Conservation (phyloP, 2,329 filamentous ascomycete genomes). For the Chaetomium olivaceum region DNA sequence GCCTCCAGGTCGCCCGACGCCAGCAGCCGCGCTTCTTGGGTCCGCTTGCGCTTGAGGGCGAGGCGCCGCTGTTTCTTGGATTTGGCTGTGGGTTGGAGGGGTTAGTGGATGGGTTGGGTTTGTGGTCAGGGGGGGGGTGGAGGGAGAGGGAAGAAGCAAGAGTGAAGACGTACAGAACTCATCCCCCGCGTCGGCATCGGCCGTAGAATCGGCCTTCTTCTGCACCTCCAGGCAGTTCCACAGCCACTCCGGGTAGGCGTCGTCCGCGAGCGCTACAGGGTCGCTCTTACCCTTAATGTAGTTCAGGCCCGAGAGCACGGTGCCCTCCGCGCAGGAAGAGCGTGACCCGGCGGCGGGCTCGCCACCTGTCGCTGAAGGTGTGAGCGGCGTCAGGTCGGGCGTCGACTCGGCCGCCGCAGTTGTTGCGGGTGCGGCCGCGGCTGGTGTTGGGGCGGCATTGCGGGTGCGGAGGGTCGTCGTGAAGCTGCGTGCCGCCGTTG, state of each 20-base stretch:
- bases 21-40: conserved; percentile 59
- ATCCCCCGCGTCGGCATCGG: conserved; percentile 63
- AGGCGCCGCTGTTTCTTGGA: conserved; percentile 77
- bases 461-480: conserved; percentile 42
- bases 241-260: conserved; percentile 78
- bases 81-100: conserved; percentile 59
- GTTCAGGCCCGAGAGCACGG: conserved; percentile 71
- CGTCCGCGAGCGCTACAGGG: conserved; percentile 71
- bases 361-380: conserved; percentile 29
- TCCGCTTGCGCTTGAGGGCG: conserved; percentile 65
- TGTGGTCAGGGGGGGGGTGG: not conserved
- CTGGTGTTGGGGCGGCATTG: conserved; percentile 40
- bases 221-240: conserved; percentile 70
- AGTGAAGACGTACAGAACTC: conserved; percentile 68
- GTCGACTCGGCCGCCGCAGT: conserved; percentile 18
- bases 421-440: conserved; percentile 27
- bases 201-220: conserved; percentile 53
- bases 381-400: conserved; percentile 38
- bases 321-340: conserved; percentile 66
- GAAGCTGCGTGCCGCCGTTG: conserved; percentile 36
- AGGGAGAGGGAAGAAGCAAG: conserved; percentile 1
- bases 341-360: conserved; percentile 34
- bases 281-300: conserved; percentile 73
- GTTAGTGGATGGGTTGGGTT: not conserved
- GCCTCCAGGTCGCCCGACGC: conserved; percentile 66